A percentile compares a stretch with the other conserved stretches of the same genome.
Evolutionary conservation across 768 basidiomycete species (phyloP).

Genomic region (Suillus decipiens): DNA sequence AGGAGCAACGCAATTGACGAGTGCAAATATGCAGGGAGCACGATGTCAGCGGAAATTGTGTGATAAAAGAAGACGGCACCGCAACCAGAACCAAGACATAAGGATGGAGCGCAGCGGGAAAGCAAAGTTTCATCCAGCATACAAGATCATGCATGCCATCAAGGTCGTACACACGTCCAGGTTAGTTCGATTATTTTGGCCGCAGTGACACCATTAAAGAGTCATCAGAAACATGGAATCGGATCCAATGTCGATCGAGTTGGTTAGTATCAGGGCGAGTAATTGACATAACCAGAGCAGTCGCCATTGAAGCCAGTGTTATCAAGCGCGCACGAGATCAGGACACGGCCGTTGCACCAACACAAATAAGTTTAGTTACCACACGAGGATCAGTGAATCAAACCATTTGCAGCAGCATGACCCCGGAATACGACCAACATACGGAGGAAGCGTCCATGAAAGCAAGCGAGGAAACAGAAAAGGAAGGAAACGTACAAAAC

Average conservation of each 20-base stretch:
- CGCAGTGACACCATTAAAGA: not conserved
- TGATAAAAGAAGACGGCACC: not conserved
- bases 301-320: not conserved
- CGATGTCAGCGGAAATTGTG: conserved; percentile 8
- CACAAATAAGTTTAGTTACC: not conserved
- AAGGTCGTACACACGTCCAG: not conserved
- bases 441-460: not conserved
- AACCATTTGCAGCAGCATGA: not conserved
- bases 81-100: not conserved
- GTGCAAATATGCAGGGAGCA: not conserved
- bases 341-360: not conserved
- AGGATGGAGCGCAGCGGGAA: not conserved
- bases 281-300: not conserved
- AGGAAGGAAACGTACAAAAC: not conserved
- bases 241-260: not conserved
- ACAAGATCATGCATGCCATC: conserved; percentile 1
- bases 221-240: not conserved
- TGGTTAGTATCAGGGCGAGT: not conserved
- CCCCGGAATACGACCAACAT: not conserved
- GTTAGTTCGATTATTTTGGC: not conserved
- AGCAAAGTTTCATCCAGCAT: not conserved
- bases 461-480: not conserved
- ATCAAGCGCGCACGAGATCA: not conserved
- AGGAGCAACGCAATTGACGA: not conserved
- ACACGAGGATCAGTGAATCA: not conserved